Percentiles rank a stretch among this genome's conserved stretches.
These are phyloP conservation scores for Apiotrichum brassicae DNA, from an alignment of 1,284 basidiomycete species.

Conservation along the genomic window DNA sequence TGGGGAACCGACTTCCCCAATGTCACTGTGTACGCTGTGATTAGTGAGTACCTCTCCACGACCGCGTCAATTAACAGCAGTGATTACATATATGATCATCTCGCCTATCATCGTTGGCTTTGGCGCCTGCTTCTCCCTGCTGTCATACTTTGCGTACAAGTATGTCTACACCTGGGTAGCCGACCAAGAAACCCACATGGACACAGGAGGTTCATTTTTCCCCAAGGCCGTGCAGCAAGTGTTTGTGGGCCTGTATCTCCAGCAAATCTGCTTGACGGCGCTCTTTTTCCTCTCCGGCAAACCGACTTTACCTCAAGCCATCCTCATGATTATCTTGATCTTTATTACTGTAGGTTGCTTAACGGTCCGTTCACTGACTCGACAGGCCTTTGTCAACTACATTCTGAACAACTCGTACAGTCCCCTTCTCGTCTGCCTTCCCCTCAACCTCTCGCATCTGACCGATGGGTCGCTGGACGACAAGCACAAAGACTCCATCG, in stretches of 20 bases:
- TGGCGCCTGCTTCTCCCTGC: conserved; percentile 70
- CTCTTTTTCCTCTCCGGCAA: conserved; percentile 79
- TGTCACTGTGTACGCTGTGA: conserved; percentile 67
- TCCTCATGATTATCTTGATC: conserved; percentile 76
- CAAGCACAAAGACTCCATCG: conserved; percentile 14
- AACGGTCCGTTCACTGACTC: not conserved
- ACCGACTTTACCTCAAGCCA: conserved; percentile 66
- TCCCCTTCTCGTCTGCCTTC: conserved; percentile 58
- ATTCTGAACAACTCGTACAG: conserved; percentile 58
- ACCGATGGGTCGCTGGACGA: conserved; percentile 49
- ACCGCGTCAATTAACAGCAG: conserved; percentile 30
- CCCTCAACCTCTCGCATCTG: conserved; percentile 68
- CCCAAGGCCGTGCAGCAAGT: conserved; percentile 87
- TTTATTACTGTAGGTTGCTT: conserved; percentile 58
- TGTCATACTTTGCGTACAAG: conserved; percentile 81
- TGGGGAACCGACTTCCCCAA: conserved; percentile 79
- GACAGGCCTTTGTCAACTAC: conserved; percentile 54
- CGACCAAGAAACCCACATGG: conserved; percentile 63
- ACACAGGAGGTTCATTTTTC: conserved; percentile 94
- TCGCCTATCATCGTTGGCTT: conserved; percentile 92
- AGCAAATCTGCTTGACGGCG: conserved; percentile 68
- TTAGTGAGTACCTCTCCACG: conserved; percentile 55
- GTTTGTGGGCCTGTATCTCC: conserved; percentile 88
- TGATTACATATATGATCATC: conserved; percentile 78
- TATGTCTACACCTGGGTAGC: conserved; percentile 75